Evolutionary conservation across 257 asterid species (phyloP), one percentile per base, ranked within the genome.

Genomic region (Scutellaria barbata): DNA sequence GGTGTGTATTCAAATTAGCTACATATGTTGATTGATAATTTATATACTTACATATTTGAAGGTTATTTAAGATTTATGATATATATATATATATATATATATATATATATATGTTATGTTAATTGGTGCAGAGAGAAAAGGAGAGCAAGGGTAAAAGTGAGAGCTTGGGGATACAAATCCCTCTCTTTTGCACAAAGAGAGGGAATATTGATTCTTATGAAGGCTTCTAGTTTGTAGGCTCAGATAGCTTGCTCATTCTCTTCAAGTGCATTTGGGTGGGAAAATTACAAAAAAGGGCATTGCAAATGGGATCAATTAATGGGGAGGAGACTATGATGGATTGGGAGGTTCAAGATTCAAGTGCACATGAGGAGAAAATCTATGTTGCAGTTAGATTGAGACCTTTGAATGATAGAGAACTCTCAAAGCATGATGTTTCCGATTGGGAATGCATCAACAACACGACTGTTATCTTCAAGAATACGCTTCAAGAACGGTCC

Each of bases 381-480:
- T 83, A 85, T 8, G 97, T 94, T 39, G 90, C 99, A 0, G 84
- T 94, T 2, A 81, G 99, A 75, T 66, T 89, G 73, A 85, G 99
- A 86, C 97, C 99, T 68, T 66, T 94, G 58, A 94, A 82, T 39
- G 95, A 91, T 12, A 85, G 65, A 77, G 99, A 94, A 69, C 51
- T 85, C 7, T 10, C 73, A 1, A 76, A n/a, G 17, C 79, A 89
- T n/a, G 97, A 91, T 69, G 74, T 68, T 14, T 76, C 85, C 0
- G 93, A 85, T 48, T 91, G 97, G 97, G 99, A 94, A 60, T 91
- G 97, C 85, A 89, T 89, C 84, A 83, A 87, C 78, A 81, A 77
- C 80, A 86, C 87, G 60, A 94, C 97, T 40, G 48, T 91, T 81
- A 33, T 94, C 11, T 88, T 73, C 82, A 94, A 94, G 69, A 88